Percentiles rank a stretch among this genome's conserved stretches.
These are phyloP conservation scores for Stellera chamaejasme DNA, from an alignment of 345 rosid species.

Conservation along the genomic window DNA sequence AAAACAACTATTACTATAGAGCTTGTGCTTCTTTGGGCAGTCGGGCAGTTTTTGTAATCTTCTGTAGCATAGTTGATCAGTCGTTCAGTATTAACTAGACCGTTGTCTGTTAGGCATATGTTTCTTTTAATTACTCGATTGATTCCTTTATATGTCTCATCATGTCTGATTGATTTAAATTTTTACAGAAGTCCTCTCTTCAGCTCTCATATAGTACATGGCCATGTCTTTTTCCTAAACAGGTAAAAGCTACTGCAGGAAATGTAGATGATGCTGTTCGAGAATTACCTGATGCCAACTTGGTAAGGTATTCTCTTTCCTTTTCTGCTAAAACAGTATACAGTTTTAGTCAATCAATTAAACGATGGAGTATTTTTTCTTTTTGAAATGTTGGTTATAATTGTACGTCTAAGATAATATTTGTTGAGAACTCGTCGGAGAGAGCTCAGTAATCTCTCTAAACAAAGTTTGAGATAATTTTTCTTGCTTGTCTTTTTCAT, in stretches of 20 bases:
- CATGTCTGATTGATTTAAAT: not conserved
- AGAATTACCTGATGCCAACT: constrained; percentile 98
- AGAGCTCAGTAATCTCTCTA: too few relatives aligned
- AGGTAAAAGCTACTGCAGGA: constrained; percentile 98
- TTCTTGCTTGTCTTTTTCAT: too few relatives aligned
- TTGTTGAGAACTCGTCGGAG: not conserved
- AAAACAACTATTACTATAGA: too few relatives aligned
- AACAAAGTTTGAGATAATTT: too few relatives aligned
- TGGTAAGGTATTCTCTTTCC: constrained; percentile 70
- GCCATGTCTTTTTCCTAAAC: constrained; percentile 13
- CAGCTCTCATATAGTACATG: constrained; percentile 3
- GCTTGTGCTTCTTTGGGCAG: too few relatives aligned
- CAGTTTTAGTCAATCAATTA: not conserved
- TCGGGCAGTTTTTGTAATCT: too few relatives aligned
- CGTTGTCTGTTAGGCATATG: not conserved
- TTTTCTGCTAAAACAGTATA: constrained; percentile 5
- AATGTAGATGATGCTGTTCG: constrained; percentile 95
- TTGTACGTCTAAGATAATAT: too few relatives aligned
- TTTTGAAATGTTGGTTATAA: too few relatives aligned
- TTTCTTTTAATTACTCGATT: too few relatives aligned
- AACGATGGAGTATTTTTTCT: not conserved
- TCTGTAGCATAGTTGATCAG: not conserved
- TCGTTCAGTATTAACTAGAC: not conserved
- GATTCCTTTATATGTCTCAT: too few relatives aligned
- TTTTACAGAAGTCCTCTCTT: not conserved